Evolutionary conservation across 2,329 filamentous ascomycete genomes (phyloP), one percentile per base, ranked within the genome.

Genomic region (Diaporthe sp.): DNA sequence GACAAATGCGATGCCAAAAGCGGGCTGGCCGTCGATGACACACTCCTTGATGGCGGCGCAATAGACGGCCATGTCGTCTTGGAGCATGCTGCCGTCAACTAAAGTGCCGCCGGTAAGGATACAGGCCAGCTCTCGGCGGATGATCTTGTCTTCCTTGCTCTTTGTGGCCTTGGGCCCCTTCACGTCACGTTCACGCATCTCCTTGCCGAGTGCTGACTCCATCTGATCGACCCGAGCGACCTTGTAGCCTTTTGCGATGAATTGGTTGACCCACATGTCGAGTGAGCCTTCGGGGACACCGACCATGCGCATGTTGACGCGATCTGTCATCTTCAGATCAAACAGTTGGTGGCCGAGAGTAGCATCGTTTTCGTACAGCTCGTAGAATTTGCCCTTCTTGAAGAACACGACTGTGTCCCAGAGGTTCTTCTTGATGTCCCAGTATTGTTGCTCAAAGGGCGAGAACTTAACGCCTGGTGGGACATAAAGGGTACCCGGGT

Each of bases 281-380:
- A 99, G 88, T 17, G 95, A 98, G 81, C 95, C 94, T 84, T 99
- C 97, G 0, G 97, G 97, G 0, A 99, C 97, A 77, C 97, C 97
- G 2, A 98, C 97, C 97, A 99, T 99, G 79, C 96, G 94, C 97
- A 99, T 99, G 83, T 99, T 99, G 83, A 99, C 97, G 73, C 97
- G 92, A 81, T 99, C 97, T 0, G 97, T 99, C 82, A 99, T 93
- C 86, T 99, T 99, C 74, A 99, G 90, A 83, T 99, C 97, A 80
- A 99, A 99, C 22, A 98, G 88, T 83, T 98, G 97, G 82, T 99
- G 96, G 6, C 97, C 97, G 74, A 98, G 93, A 0, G 96, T 98
- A 7, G 97, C 97, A 84, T 99, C 97, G 76, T 98, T 98, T 83
- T 99, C 97, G 81, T 98, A 99, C 0, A 99, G 89, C 83, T 99